Evolutionary conservation across 805 yeast genomes (phyloP).

Genomic region (Schwanniomyces vanrijiae): DNA sequence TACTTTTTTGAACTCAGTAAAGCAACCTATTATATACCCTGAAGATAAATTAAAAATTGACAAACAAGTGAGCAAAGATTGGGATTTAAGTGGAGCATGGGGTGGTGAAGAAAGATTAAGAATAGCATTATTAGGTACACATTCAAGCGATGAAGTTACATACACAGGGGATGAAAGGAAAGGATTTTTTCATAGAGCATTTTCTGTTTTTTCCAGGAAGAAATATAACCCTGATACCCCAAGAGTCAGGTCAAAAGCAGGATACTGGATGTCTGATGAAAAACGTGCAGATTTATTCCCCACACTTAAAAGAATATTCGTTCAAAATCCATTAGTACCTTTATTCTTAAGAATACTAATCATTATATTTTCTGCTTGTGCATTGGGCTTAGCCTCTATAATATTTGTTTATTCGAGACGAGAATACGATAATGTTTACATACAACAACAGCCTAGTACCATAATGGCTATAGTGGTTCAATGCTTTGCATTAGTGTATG

Average conservation of each 20-base stretch:
- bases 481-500: slow-evolving; percentile 71
- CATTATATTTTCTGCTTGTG: slow-evolving; percentile 55
- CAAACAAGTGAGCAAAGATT: slow-evolving; percentile 28
- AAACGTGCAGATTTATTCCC: slow-evolving; percentile 67
- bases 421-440: slow-evolving; percentile 30
- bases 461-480: slow-evolving; percentile 91
- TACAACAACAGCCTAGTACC: slow-evolving; percentile 83
- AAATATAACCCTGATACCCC: slow-evolving; percentile 21
- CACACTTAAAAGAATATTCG: slow-evolving; percentile 54
- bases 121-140: slow-evolving; percentile 45
- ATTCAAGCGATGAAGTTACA: slow-evolving; percentile 30
- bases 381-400: slow-evolving; percentile 70
- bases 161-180: slow-evolving; percentile 17
- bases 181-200: slow-evolving; percentile 12
- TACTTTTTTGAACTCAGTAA: slow-evolving; percentile 47
- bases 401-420: slow-evolving; percentile 46
- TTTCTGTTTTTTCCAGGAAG: slow-evolving; percentile 7
- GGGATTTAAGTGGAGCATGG: slow-evolving; percentile 56
- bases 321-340: slow-evolving; percentile 81
- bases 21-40: slow-evolving; percentile 42
- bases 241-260: slow-evolving; percentile 54
- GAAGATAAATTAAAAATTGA: slow-evolving; percentile 24
- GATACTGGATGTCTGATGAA: slow-evolving; percentile 67
- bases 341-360: slow-evolving; percentile 60
- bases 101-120: slow-evolving; percentile 68